Evolutionary conservation across 495 filamentous ascomycete genomes (phyloP).

Genomic region (Corynascus novoguineensis): DNA sequence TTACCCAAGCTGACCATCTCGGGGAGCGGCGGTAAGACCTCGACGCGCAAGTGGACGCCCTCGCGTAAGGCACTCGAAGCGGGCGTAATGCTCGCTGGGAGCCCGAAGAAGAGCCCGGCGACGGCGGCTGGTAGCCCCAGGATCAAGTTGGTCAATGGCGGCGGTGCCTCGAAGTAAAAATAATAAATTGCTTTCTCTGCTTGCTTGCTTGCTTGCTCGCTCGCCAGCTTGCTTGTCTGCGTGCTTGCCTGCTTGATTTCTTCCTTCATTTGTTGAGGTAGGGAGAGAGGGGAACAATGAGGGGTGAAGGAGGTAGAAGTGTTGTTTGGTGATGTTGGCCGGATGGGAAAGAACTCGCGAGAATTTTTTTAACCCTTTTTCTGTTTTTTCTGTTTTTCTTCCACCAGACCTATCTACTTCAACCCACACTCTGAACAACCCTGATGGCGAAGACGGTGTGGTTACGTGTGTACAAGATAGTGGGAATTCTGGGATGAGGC

Average conservation of each 20-base stretch:
- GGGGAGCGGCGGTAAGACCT: neutral
- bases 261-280: no score
- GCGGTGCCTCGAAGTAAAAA: neutral
- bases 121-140: neutral
- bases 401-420: no score
- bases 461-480: no score
- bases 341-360: no score
- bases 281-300: neutral
- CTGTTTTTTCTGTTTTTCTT: no score
- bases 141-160: constrained; percentile 2
- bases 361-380: no score
- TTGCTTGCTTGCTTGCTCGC: neutral
- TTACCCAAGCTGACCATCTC: neutral
- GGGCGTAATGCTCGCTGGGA: neutral
- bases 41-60: constrained; percentile 22
- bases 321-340: neutral
- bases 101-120: neutral
- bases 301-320: no score
- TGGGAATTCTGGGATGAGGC: no score
- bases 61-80: constrained; percentile 24
- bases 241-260: neutral
- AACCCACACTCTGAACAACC: no score
- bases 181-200: no score
- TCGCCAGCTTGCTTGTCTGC: no score
- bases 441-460: no score